Evolutionary conservation across 208 protist genomes (phyloP), one percentile per base, ranked within the genome.

Genomic region (Leishmania guyanensis): DNA sequence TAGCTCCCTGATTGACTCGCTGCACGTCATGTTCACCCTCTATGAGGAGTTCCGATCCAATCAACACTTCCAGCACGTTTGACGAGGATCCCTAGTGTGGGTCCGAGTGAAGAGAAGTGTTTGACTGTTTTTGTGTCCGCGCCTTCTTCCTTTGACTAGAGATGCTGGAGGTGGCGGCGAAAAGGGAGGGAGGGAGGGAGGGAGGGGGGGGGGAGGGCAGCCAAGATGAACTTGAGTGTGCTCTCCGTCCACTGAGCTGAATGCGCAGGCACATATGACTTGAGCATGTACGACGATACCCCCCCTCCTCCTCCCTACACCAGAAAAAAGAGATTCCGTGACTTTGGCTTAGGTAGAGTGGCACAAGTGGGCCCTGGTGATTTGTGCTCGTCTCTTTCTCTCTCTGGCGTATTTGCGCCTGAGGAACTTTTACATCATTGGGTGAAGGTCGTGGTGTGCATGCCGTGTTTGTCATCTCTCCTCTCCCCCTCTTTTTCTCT

Each of bases 11-110:
- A 97, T 99, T 65, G 98, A 99, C 85, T 98, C 98, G 0, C 92
- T 99, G 12, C 98, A 99, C 88, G 89, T 99, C 33, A 96, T 99
- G 86, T 99, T 99, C 86, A 98, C 98, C 33, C 83, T 99, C 14
- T 99, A 99, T 80, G 89, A 97, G 72, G 98, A 99, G 53, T 99
- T 99, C 85, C 93, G 98, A 71, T 86, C 86, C 1, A 99, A 98
- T 81, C 96, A 98, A 81, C 97, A 99, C 83, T 99, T 99, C 79
- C 92, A 98, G 84, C 92, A 97, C 73, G 93, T 94, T 51, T 64
- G 75, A 69, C 50, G 51, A 46, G 33, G 22, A 1, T 2, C 50
- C 29, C 8, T 53, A 29, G 69, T 9, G 26, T 26, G 46, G n/a
- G 2, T 71, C 10, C 39, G 39, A 5, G 20, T 43, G 39, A 3